Conservation (phyloP, 179 eudicot genomes). For the Beta macrorhiza region DNA sequence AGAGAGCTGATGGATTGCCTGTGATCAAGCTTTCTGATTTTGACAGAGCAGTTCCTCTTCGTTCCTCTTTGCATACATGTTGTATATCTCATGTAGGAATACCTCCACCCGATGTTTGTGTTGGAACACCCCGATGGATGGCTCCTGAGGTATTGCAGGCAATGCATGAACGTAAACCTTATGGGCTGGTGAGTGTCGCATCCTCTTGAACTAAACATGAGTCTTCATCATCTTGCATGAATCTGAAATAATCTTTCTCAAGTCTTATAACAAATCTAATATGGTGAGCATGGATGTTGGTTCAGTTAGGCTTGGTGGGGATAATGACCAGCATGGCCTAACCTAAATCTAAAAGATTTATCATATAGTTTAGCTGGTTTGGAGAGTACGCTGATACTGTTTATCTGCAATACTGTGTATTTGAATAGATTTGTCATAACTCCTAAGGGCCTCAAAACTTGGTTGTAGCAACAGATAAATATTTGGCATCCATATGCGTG, state of each 20-base stretch:
- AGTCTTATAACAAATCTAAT: neutral
- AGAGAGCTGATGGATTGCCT: slow-evolving; percentile 65
- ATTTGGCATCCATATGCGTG: neutral
- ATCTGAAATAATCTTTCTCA: neutral
- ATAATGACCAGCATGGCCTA: neutral
- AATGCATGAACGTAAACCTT: slow-evolving; percentile 48
- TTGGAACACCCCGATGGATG: slow-evolving; percentile 99
- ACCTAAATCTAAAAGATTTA: neutral
- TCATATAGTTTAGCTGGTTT: neutral
- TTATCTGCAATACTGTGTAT: neutral
- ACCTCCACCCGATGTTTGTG: slow-evolving; percentile 78
- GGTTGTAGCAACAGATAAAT: neutral
- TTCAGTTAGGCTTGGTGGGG: neutral
- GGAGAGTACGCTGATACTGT: neutral
- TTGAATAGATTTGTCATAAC: neutral
- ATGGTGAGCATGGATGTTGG: neutral
- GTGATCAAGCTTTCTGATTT: slow-evolving; percentile 87
- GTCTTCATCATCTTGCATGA: neutral
- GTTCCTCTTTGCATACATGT: slow-evolving; percentile 67
- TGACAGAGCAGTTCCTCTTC: slow-evolving; percentile 82
- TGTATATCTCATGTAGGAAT: slow-evolving; percentile 83
- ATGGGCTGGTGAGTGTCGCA: slow-evolving; percentile 69
- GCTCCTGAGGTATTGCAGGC: slow-evolving; percentile 90
- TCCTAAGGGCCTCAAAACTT: neutral
- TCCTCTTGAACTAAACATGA: neutral